Evolutionary conservation across 2,329 filamentous ascomycete species (phyloP), one percentile per base, ranked within the genome.

Genomic region (Furcasterigmium furcatum): DNA sequence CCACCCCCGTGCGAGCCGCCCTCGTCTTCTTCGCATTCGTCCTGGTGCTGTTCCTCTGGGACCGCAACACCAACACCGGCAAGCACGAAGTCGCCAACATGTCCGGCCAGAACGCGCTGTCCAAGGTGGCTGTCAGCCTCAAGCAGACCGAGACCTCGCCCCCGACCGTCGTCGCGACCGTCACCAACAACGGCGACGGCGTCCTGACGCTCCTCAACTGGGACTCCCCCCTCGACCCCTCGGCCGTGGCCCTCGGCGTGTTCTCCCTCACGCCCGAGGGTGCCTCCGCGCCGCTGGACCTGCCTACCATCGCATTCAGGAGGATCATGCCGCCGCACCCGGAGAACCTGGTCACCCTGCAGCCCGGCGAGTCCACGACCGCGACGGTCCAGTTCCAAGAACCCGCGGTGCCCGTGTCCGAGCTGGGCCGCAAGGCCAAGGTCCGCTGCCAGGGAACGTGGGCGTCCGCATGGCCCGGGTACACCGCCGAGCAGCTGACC

Each of bases 141-240:
- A 45, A 58, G 43, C 65, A 71, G 27, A 61, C 64, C 14, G 55
- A 54, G 41, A 48, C 55, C 20, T 62, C 64, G 38, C 64, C 68
- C 16, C 63, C 62, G 4, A 60, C 62, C 5, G 50, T 74, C 22
- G 59, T 58, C 9, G 53, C 70, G 34, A 58, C 56, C 2, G 64
- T 74, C 34, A 68, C 62, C 39, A 74, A 75, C 58, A 63, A 58
- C 10, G 61, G 67, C 44, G 51, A 59, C 3, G 45, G 52, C 5
- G 55, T 69, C 1, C 59, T 73, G 44, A 73, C 69, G 1, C 52
- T 75, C 19, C 62, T 75, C 29, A 58, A 54, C 4, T 75, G 72
- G 61, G 59, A 67, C 41, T 70, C 71, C 1, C 72, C 72, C n/a
- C 58, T 75, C n/a, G 72, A 75, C 50, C 57, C 61, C 0, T 43